Evolutionary conservation across 345 rosid species (phyloP).

Genomic region (Linum trigynum): DNA sequence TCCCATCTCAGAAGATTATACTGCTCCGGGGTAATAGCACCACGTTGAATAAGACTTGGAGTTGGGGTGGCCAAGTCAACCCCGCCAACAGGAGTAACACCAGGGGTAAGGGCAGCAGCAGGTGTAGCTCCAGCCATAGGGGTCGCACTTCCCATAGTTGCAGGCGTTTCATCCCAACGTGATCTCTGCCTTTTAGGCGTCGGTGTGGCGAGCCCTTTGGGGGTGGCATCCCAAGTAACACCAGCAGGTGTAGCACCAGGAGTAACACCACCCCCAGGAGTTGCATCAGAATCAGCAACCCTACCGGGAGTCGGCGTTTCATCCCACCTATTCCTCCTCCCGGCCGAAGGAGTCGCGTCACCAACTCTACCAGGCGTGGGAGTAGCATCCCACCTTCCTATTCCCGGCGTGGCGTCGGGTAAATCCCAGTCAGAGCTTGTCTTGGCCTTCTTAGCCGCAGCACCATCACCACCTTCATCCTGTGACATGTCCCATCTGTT

Average conservation of each 20-base stretch:
- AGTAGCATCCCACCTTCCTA: conserved; percentile 91
- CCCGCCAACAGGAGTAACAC: conserved; percentile 89
- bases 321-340: conserved; percentile 91
- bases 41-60: conserved; percentile 59
- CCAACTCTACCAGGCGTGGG: conserved; percentile 71
- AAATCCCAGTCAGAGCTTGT: conserved; percentile 83
- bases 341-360: conserved; percentile 69
- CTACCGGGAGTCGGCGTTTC: conserved; percentile 98
- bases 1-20: conserved; percentile 92
- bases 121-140: conserved; percentile 90
- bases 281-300: conserved; percentile 74
- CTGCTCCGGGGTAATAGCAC: conserved; percentile 82
- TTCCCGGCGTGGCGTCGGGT: conserved; percentile 72
- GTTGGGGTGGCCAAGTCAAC: conserved; percentile 85
- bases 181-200: conserved; percentile 91
- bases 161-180: conserved; percentile 99
- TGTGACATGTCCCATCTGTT: conserved; percentile 86
- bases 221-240: conserved; percentile 93
- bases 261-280: conserved; percentile 49
- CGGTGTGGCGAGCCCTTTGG: conserved; percentile 68
- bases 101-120: conserved; percentile 72
- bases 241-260: conserved; percentile 97
- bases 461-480: conserved; percentile 44
- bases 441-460: conserved; percentile 50
- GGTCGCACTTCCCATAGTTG: conserved; percentile 94